A percentile compares a stretch with the other conserved stretches of the same genome.
These are phyloP conservation scores for Pezicula rhizophila DNA, from an alignment of 2,329 filamentous ascomycete species.

Conservation along the genomic window DNA sequence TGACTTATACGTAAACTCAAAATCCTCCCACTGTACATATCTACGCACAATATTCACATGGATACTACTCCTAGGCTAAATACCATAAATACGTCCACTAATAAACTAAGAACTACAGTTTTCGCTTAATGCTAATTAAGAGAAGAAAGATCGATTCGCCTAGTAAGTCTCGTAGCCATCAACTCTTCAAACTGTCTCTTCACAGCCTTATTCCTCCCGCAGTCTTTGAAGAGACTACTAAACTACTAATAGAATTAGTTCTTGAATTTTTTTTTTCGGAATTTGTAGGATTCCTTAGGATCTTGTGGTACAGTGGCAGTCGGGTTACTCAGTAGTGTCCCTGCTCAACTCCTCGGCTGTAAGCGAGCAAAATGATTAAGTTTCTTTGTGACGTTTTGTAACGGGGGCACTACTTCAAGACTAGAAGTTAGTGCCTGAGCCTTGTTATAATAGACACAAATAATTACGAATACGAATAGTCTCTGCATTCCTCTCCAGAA, in stretches of 20 bases:
- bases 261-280: slow-evolving; percentile 51
- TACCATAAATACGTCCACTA: slow-evolving; percentile 55
- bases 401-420: slow-evolving; percentile 48
- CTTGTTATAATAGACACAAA: background rate
- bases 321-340: slow-evolving; percentile 35
- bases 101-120: slow-evolving; percentile 66
- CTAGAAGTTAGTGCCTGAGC: slow-evolving; percentile 32
- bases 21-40: slow-evolving; percentile 51
- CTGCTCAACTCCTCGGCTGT: slow-evolving; percentile 38
- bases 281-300: slow-evolving; percentile 51
- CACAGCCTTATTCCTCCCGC: slow-evolving; percentile 41
- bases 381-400: slow-evolving; percentile 41
- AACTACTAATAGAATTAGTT: slow-evolving; percentile 52
- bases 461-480: slow-evolving; percentile 41
- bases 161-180: slow-evolving; percentile 47
- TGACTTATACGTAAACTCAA: slow-evolving; percentile 33
- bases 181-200: slow-evolving; percentile 42
- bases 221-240: slow-evolving; percentile 45
- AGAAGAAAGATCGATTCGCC: slow-evolving; percentile 50
- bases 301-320: slow-evolving; percentile 45
- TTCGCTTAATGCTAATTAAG: slow-evolving; percentile 48
- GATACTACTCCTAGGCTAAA: slow-evolving; percentile 62
- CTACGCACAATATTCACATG: slow-evolving; percentile 51
- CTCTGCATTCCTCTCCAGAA: slow-evolving; percentile 63
- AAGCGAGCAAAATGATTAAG: slow-evolving; percentile 61